These are phyloP conservation scores for Kodamaea plutei DNA, from an alignment of 1,139 yeast species.

Conservation along the genomic window DNA sequence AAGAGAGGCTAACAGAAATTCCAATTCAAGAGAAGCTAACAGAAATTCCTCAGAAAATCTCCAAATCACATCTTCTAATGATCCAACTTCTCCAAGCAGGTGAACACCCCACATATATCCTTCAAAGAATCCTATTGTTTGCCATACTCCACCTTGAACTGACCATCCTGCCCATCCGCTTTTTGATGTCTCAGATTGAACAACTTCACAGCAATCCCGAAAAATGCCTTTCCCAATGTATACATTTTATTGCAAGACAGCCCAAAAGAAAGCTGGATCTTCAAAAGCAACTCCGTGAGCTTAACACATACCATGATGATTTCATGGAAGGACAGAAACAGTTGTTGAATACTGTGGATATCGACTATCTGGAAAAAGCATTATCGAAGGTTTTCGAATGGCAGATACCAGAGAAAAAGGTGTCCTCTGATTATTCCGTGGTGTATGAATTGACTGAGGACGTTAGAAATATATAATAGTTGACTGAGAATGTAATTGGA, in stretches of 20 bases:
- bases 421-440: too few relatives aligned
- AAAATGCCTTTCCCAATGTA: slow-evolving; percentile 14
- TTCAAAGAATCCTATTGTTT: slow-evolving; percentile 26
- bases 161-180: slow-evolving; percentile 11
- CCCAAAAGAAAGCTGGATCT: slow-evolving; percentile 5
- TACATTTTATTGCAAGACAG: slow-evolving; percentile 14
- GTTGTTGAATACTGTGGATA: neutral
- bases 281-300: slow-evolving; percentile 4
- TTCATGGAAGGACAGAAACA: slow-evolving; percentile 1
- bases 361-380: slow-evolving; percentile 6
- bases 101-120: slow-evolving; percentile 25
- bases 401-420: too few relatives aligned
- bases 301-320: slow-evolving; percentile 6
- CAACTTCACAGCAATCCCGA: slow-evolving; percentile 12
- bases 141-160: slow-evolving; percentile 16
- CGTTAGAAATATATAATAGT: too few relatives aligned
- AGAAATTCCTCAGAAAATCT: too few relatives aligned
- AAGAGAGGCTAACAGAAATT: neutral
- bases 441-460: too few relatives aligned
- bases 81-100: slow-evolving; percentile 20
- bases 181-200: slow-evolving; percentile 13
- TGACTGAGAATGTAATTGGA: too few relatives aligned
- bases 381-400: slow-evolving; percentile 2
- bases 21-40: neutral
- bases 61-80: slow-evolving; percentile 9